phyloP scores from a whole-genome alignment of 305 asterid genomes.

The Solanum hybrid region DNA sequence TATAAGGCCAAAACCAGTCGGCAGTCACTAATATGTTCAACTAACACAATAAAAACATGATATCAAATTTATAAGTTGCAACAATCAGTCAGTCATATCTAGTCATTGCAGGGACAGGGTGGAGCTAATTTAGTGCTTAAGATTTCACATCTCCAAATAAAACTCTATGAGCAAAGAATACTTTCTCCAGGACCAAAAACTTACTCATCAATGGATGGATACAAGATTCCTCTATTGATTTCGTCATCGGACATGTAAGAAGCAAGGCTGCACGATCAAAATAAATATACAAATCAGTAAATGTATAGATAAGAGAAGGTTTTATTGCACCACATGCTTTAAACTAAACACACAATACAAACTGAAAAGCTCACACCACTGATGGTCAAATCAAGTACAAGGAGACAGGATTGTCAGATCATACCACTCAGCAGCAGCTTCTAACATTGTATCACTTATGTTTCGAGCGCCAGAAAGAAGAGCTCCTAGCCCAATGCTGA shows the following conservation, averaged over 20 bases:
- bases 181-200: conserved; percentile 5
- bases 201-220: conserved; percentile 86
- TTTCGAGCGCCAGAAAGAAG: conserved; percentile 83
- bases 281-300: background rate
- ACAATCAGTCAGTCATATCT: background rate
- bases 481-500: conserved; percentile 97
- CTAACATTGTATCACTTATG: conserved; percentile 89
- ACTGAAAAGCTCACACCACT: background rate
- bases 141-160: background rate
- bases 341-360: background rate
- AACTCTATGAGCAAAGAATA: background rate
- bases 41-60: background rate
- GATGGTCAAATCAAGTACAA: background rate
- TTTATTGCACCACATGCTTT: background rate
- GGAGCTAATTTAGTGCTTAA: background rate
- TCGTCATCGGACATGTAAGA: conserved; percentile 87
- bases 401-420: conserved; percentile 7
- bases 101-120: background rate
- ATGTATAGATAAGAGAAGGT: background rate
- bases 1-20: background rate
- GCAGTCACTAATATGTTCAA: background rate
- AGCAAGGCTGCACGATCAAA: conserved; percentile 66
- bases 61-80: background rate
- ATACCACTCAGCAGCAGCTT: conserved; percentile 93
- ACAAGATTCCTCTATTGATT: conserved; percentile 65